Evolutionary conservation across 495 filamentous ascomycete genomes (phyloP).

Genomic region (Talaromyces wortmannii): DNA sequence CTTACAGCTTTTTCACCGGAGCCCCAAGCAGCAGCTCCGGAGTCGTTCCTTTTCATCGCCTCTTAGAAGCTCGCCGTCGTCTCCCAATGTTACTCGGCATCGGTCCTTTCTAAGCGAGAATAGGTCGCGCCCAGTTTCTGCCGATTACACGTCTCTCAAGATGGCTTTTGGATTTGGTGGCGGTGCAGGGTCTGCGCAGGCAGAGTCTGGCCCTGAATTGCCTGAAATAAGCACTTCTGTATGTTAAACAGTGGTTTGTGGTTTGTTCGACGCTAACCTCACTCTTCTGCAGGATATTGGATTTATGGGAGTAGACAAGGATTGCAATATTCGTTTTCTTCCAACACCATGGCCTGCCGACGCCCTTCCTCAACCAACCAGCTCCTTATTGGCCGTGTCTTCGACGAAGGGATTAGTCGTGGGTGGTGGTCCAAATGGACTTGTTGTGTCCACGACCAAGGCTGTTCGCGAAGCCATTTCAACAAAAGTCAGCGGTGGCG

Average conservation of each 20-base stretch:
- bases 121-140: slow-evolving; percentile 30
- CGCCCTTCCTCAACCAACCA: slow-evolving; percentile 66
- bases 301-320: slow-evolving; percentile 72
- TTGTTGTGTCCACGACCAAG: slow-evolving; percentile 72
- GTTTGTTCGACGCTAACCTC: slow-evolving; percentile 5
- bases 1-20: slow-evolving; percentile 31
- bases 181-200: slow-evolving; percentile 16
- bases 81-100: slow-evolving; percentile 31
- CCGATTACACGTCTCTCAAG: slow-evolving; percentile 31
- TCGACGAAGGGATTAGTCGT: slow-evolving; percentile 75
- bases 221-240: slow-evolving; percentile 44
- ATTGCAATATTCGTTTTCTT: slow-evolving; percentile 73
- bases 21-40: slow-evolving; percentile 24
- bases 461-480: slow-evolving; percentile 71
- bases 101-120: slow-evolving; percentile 26
- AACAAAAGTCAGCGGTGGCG: slow-evolving; percentile 45
- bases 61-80: slow-evolving; percentile 11
- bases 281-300: slow-evolving; percentile 57
- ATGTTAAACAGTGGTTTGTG: slow-evolving; percentile 6
- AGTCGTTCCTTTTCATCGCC: slow-evolving; percentile 31
- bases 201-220: slow-evolving; percentile 37
- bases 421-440: slow-evolving; percentile 73
- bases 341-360: slow-evolving; percentile 72
- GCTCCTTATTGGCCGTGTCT: slow-evolving; percentile 82
- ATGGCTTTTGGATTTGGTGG: slow-evolving; percentile 64